Conservation (phyloP, 75 land plant genomes). For the Chamaecyparis obtusa region DNA sequence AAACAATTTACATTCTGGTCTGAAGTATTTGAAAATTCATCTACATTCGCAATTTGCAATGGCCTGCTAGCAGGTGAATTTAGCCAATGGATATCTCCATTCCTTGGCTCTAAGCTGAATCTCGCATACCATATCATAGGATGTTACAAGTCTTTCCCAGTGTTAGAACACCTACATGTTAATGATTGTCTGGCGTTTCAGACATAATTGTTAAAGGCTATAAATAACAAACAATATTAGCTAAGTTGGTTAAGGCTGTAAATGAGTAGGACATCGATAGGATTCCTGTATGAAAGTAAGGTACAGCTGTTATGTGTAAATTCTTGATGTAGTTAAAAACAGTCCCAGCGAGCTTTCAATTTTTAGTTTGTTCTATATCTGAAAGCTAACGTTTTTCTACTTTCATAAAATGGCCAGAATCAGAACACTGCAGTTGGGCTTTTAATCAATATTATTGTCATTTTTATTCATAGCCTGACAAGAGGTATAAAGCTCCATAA, state of each 20-base stretch:
- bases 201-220: background rate
- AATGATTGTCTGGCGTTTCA: too few species aligned
- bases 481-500: too few species aligned
- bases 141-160: background rate
- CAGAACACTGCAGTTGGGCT: background rate
- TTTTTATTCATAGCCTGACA: background rate
- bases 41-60: too few species aligned
- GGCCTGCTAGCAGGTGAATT: background rate
- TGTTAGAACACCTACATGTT: background rate
- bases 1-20: background rate
- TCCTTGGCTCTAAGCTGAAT: too few species aligned
- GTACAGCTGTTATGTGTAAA: background rate
- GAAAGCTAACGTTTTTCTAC: background rate
- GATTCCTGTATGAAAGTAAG: background rate
- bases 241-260: background rate
- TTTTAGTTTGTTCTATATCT: too few species aligned
- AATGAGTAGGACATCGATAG: background rate
- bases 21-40: too few species aligned
- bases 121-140: too few species aligned
- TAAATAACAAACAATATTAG: background rate
- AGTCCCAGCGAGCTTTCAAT: background rate
- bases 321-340: background rate
- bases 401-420: background rate
- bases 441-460: too few species aligned
- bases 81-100: too few species aligned